phyloP scores from a whole-genome alignment of 441 rosid species.

The Flueggea neowawraea region DNA sequence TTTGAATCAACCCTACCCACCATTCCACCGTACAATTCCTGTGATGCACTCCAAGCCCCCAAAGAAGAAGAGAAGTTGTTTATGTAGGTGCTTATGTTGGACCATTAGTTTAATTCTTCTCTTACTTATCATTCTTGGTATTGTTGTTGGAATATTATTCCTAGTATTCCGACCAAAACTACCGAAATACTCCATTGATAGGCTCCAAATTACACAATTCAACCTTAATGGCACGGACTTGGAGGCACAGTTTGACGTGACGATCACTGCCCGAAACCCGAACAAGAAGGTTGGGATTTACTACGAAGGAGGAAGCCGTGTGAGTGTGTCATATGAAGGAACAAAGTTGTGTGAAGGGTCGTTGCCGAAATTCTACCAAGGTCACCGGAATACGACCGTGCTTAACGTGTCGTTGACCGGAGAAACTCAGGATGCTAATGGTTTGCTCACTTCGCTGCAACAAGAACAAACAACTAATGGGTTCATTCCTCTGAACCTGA shows the following conservation, averaged over 20 bases:
- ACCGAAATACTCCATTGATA: constrained; percentile 69
- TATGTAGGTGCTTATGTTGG: constrained; percentile 71
- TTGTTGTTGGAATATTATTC: constrained; percentile 51
- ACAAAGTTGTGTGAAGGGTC: constrained; percentile 64
- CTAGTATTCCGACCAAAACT: constrained; percentile 80
- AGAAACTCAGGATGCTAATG: constrained; percentile 44
- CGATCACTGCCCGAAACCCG: constrained; percentile 66
- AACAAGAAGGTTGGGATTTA: constrained; percentile 80
- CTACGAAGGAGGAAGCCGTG: constrained; percentile 72
- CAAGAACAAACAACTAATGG: constrained; percentile 50
- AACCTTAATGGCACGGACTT: constrained; percentile 40
- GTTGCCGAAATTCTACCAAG: constrained; percentile 88
- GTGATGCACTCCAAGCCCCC: constrained; percentile 45
- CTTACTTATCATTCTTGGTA: constrained; percentile 43
- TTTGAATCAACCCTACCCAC: constrained; percentile 14
- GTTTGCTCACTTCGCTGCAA: constrained; percentile 30
- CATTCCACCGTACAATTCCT: constrained; percentile 38
- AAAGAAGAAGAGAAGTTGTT: constrained; percentile 47
- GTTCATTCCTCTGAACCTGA: constrained; percentile 54
- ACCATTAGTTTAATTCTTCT: constrained; percentile 46
- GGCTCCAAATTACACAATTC: constrained; percentile 52
- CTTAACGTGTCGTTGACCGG: constrained; percentile 56
- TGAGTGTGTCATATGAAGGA: constrained; percentile 49
- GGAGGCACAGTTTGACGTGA: constrained; percentile 53
- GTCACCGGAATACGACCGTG: constrained; percentile 76